phyloP scores from a whole-genome alignment of 352 stramenopile species.

The Peronospora destructor region DNA sequence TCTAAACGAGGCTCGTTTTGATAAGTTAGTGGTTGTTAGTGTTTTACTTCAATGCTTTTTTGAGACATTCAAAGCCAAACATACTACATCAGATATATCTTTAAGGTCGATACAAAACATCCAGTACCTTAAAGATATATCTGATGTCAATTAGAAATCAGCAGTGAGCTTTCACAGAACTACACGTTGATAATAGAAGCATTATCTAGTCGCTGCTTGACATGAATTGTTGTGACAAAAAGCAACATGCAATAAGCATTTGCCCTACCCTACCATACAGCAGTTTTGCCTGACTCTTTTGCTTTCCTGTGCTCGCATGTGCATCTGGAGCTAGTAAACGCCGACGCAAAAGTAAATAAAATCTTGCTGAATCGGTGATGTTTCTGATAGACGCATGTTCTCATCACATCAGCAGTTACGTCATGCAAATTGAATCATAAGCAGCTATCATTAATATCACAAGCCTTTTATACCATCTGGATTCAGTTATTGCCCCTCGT shows the following conservation, averaged over 20 bases:
- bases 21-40: too few relatives aligned
- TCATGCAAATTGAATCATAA: not conserved
- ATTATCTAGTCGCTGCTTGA: not conserved
- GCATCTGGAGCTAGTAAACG: not conserved
- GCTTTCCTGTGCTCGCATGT: not conserved
- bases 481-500: not conserved
- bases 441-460: not conserved
- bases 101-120: too few relatives aligned
- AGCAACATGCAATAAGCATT: not conserved
- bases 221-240: too few relatives aligned
- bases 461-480: not conserved
- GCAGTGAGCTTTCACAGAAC: too few relatives aligned
- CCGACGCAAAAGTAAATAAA: not conserved
- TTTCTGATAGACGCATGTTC: not conserved
- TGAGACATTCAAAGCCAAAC: too few relatives aligned
- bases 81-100: too few relatives aligned
- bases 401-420: not conserved
- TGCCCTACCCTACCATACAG: not conserved
- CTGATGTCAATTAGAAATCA: too few relatives aligned
- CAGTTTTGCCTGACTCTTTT: not conserved
- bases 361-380: not conserved
- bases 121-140: too few relatives aligned
- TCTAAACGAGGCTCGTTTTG: not conserved
- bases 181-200: not conserved
- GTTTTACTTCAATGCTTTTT: not conserved